Evolutionary conservation across 805 yeast species (phyloP).

Genomic region (Clavispora phyllophila): DNA sequence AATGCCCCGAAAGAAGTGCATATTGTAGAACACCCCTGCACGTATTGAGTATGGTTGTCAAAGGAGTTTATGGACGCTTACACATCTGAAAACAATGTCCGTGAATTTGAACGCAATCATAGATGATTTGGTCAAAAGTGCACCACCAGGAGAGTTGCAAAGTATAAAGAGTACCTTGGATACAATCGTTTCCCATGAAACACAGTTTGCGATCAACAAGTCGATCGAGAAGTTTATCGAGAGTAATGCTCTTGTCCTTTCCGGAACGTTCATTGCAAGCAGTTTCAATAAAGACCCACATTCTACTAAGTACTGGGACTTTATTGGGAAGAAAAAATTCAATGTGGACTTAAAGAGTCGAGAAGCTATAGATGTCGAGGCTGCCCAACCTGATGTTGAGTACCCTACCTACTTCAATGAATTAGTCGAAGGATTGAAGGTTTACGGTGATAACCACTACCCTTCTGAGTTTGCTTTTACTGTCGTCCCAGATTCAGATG

Average conservation of each 20-base stretch:
- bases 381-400: slow-evolving; percentile 19
- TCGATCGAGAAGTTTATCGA: slow-evolving; percentile 26
- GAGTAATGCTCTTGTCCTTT: slow-evolving; percentile 26
- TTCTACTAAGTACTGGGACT: slow-evolving; percentile 50
- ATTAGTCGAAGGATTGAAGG: slow-evolving; percentile 30
- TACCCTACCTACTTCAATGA: slow-evolving; percentile 27
- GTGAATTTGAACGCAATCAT: slow-evolving; percentile 23
- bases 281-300: slow-evolving; percentile 25
- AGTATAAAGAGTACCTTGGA: slow-evolving; percentile 23
- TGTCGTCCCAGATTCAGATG: slow-evolving; percentile 32
- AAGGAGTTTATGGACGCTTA: too few species aligned
- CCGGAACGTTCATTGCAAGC: slow-evolving; percentile 28
- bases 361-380: slow-evolving; percentile 50
- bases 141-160: slow-evolving; percentile 37
- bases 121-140: slow-evolving; percentile 25
- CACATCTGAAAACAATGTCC: slow-evolving; percentile 11
- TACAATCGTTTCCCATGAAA: slow-evolving; percentile 19
- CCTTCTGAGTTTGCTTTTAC: slow-evolving; percentile 50
- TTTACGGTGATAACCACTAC: slow-evolving; percentile 61
- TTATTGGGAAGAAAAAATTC: slow-evolving; percentile 42
- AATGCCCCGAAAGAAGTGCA: background rate
- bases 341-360: slow-evolving; percentile 52
- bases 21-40: background rate
- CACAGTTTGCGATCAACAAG: slow-evolving; percentile 18
- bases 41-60: background rate